Evolutionary conservation across 441 rosid genomes (phyloP), one percentile per base, ranked within the genome.

Genomic region (Syzygium malaccense): DNA sequence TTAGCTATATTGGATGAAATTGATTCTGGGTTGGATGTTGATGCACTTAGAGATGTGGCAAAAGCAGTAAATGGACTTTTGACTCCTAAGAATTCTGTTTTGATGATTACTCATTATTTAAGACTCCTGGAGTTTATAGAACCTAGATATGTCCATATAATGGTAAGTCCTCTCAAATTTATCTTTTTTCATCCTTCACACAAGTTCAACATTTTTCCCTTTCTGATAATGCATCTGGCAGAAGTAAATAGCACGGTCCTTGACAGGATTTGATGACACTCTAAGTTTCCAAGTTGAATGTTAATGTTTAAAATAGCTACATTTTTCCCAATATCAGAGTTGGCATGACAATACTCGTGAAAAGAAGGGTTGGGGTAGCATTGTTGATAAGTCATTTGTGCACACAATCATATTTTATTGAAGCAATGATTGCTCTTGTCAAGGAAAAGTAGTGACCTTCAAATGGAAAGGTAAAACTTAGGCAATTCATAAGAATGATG

Each of bases 1-100:
- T 87, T 97, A 93, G 97, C 99, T 71, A 96, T 98, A 88, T 92
- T 97, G 48, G 99, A 98, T 90, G 99, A 97, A 92, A 96, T 98
- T 89, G 99, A 98, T 93, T 98, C 99, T 49, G 99, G 99, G n/a
- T 92, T 98, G 89, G 99, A 97, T 91, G 93, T 97, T 79, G 99
- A 97, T 95, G 99, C 99, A 56, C 96, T 98, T 56, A 91, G 87
- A 91, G 99, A 98, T 91, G 99, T 98, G 86, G 99, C 99, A 60
- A 94, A 93, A 92, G 98, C 99, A 32, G 99, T 98, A 89, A 98
- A 96, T 84, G 97, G 95, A 58, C 94, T 95, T 88, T 93, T 96
- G 94, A 96, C 98, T 23, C 94, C 95, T 32, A 94, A 92, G 85
- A 98, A 98, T 93, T 95, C 99, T 64, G 95, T 98, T 87, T 87